Evolutionary conservation across 1,284 basidiomycete species (phyloP).

Genomic region (Tremellales sp.): DNA sequence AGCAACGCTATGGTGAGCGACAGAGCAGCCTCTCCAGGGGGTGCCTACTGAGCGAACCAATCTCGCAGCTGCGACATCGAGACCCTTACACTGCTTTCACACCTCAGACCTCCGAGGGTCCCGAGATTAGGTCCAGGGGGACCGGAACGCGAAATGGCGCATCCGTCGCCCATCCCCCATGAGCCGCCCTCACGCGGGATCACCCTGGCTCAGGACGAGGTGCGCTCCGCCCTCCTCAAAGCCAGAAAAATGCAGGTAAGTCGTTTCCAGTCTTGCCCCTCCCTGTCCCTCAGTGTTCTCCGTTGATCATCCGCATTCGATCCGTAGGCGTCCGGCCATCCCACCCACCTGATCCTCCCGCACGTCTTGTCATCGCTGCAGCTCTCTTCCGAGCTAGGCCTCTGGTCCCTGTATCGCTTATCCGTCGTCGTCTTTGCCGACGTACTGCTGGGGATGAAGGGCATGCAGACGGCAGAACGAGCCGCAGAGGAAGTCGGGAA

Average conservation of each 20-base stretch:
- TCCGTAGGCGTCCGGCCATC: slow-evolving; percentile 12
- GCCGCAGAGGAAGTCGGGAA: slow-evolving; percentile 18
- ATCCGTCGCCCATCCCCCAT: slow-evolving; percentile 8
- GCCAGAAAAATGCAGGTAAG: slow-evolving; percentile 26
- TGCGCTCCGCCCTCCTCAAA: slow-evolving; percentile 16
- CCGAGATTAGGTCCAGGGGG: slow-evolving; percentile 14
- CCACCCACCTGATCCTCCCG: slow-evolving; percentile 34
- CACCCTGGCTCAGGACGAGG: slow-evolving; percentile 26
- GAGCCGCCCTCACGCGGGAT: slow-evolving; percentile 11
- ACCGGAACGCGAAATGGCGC: slow-evolving; percentile 10
- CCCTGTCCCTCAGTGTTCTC: background rate
- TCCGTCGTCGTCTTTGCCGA: slow-evolving; percentile 32
- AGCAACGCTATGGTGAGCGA: slow-evolving; percentile 22
- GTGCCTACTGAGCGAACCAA: background rate
- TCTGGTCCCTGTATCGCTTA: slow-evolving; percentile 38
- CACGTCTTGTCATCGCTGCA: slow-evolving; percentile 32
- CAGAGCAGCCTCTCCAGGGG: background rate
- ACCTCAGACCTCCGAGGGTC: slow-evolving; percentile 13
- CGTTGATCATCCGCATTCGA: background rate
- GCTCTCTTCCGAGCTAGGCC: slow-evolving; percentile 24
- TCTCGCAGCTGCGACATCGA: slow-evolving; percentile 18
- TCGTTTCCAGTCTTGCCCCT: no score
- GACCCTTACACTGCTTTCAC: slow-evolving; percentile 15
- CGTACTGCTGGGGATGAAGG: slow-evolving; percentile 34
- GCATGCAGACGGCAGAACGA: slow-evolving; percentile 21